Evolutionary conservation across 345 rosid genomes (phyloP), one percentile per base, ranked within the genome.

Genomic region (Clarkia xantiana): DNA sequence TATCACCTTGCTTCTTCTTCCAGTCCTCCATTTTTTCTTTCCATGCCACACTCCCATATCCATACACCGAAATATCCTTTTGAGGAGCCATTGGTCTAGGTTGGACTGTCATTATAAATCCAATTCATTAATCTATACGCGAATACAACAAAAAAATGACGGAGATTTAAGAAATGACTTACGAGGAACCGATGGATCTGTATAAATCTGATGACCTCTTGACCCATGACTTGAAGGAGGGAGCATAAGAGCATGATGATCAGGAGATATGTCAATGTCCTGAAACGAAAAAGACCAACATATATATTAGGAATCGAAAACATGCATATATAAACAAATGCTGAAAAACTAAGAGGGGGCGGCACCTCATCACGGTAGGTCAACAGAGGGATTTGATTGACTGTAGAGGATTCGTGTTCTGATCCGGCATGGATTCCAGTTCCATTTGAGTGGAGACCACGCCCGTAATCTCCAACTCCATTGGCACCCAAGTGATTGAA

Each of bases 281-380:
- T 67, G 60, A 18, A 55, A 38, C 53, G 34, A 45, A n/a, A 42
- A 9, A 19, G 38, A 39, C 54, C 49, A 17, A 57, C 45, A 13
- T 43, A 14, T 11, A 14, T 41, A 51, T 42, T 52, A 20, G 23
- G 49, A 46, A 1, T 19, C 36, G 45, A 51, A 6, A 44, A 48
- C 25, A 54, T 36, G 38, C 48, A 3, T 34, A 41, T 22, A 22
- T 2, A 22, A 22, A 11, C 25, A 43, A 6, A 51, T 18, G 25
- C 29, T 10, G 29, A 46, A 39, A 59, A 45, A 18, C 17, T 17
- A n/a, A n/a, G 25, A 15, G 45, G 43, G 14, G n/a, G 18, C 18
- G 14, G 6, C n/a, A 84, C 96, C 87, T 84, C 88, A 5, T 84
- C 69, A 23, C 73, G 75, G 65, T 84, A 77, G 41, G 91, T 81